Base-by-base conservation (phyloP, 176 grass and related monocot species). In the Cenchrus fungigraminus region DNA sequence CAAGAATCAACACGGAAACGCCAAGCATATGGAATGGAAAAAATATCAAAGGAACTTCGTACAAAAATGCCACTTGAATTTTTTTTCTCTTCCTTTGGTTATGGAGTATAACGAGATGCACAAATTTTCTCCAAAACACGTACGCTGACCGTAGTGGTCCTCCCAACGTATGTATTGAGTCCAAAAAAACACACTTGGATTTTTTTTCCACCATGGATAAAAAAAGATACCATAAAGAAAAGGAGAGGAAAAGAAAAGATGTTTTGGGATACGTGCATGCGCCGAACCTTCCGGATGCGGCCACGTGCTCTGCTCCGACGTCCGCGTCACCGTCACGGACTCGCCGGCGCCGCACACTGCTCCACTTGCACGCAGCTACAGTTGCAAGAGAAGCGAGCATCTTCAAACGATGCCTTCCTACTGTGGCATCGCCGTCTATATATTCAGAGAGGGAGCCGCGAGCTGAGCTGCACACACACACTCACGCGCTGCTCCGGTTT, bases 331-430 rank as follows among this genome's bases (percentile, higher is more conserved):
- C 12, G 73, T 20, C 72, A 40, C 37, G 37, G 37, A 40, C 37
- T 40, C 61, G 60, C 47, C 32, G 49, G 60, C 71, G 71, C n/a
- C 63, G 78, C 62, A 14, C 79, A 8, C 29, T 16, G 79, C 63
- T 51, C 71, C 71, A 75, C 11, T 81, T 68, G 79, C 79, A 56
- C 62, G 60, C 61, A 37, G 16, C 43, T 22, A 9, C 82, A 65
- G 58, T 49, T 53, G 76, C 57, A 44, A 43, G 34, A 6, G 0
- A 17, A 43, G 34, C 15, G 0, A 17, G 15, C 54, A 58, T 58
- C 74, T 42, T 43, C 25, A 25, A 25, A 25, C 73, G 16, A 67
- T 20, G 19, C 32, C 2, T 12, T 13, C 50, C 15, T 15, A 2
- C 6, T 2, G 56, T 6, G 56, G 6, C 64, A 3, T 9, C 15